These are phyloP conservation scores for Scedosporium minutisporum DNA, from an alignment of 2,329 filamentous ascomycete species.

Conservation along the genomic window DNA sequence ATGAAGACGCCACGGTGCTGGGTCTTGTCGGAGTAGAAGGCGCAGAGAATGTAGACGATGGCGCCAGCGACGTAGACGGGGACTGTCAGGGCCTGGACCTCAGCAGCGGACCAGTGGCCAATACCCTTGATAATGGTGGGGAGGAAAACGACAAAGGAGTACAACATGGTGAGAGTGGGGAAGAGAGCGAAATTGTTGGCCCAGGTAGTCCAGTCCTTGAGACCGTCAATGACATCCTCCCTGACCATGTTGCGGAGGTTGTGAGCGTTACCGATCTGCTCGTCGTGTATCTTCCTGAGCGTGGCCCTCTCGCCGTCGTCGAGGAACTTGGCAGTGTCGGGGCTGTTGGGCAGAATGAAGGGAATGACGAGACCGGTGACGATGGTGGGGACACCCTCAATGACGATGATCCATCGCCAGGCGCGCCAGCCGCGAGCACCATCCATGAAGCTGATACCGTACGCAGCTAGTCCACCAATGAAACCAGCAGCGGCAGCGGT, in stretches of 20 bases:
- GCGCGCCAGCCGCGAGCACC: slow-evolving; percentile 45
- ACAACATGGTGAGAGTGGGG: slow-evolving; percentile 55
- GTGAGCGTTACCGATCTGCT: slow-evolving; percentile 28
- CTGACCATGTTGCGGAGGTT: slow-evolving; percentile 23
- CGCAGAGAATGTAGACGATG: slow-evolving; percentile 47
- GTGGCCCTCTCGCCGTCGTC: slow-evolving; percentile 37
- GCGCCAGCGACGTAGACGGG: slow-evolving; percentile 58
- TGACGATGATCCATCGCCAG: slow-evolving; percentile 58
- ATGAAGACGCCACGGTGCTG: slow-evolving; percentile 48
- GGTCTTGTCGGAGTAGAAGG: slow-evolving; percentile 46
- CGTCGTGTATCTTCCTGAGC: slow-evolving; percentile 37
- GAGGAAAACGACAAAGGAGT: slow-evolving; percentile 58
- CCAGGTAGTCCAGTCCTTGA: slow-evolving; percentile 58
- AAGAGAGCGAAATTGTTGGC: slow-evolving; percentile 51
- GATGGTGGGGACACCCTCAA: slow-evolving; percentile 46
- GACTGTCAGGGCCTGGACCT: slow-evolving; percentile 58
- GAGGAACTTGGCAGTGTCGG: slow-evolving; percentile 45
- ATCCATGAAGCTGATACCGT: slow-evolving; percentile 54
- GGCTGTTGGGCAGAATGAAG: slow-evolving; percentile 49
- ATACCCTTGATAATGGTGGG: slow-evolving; percentile 59
- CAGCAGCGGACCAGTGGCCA: slow-evolving; percentile 42
- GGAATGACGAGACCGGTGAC: slow-evolving; percentile 43
- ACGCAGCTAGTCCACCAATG: slow-evolving; percentile 55
- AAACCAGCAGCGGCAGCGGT: slow-evolving; percentile 52
- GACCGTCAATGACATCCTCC: slow-evolving; percentile 44